Base-by-base conservation (phyloP, 1,139 yeast genomes). In the Oligophagozyma castellii region DNA sequence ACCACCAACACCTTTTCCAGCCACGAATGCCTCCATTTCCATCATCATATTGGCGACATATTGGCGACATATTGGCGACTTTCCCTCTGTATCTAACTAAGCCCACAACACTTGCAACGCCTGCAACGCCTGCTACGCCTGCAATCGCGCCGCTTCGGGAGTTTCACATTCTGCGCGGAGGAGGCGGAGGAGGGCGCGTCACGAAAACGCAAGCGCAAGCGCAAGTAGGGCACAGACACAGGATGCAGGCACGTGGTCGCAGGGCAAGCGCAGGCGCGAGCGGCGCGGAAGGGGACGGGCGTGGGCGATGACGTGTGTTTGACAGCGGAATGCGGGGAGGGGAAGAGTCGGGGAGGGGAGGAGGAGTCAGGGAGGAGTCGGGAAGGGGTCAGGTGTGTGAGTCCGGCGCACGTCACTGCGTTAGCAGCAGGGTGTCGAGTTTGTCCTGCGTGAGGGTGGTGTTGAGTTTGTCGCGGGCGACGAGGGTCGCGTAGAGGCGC, bases 171-270 rank as follows among this genome's bases (percentile, higher is more conserved):
- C 8, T 10, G 20, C 7, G 10, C 7, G 10, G 20, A 10, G 10
- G 12, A 13, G 27, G 10, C 22, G 27, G 20, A 14, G 23, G 14
- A 21, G 14, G 27, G 12, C 18, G 19, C 19, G 18, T 15, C 27
- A 14, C 20, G 27, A 14, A 16, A n/a, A 10, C n/a, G 10, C 12
- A 16, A 15, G 10, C n/a, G 8, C 11, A 2, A 5, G 12, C 13
- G 12, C 18, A 16, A 14, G 18, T 10, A n/a, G n/a, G 27, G 13
- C 18, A 16, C 12, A 16, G 18, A 16, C 12, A 16, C 14, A 16
- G 7, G 20, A 7, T 18, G 8, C 20, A 18, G 20, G 20, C 7
- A 10, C 7, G 20, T 7, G 20, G 10, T 18, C 10, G 7, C 8
- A 18, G 20, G 8, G 8, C 7, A 10, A 7, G 20, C 8, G 20